These are phyloP conservation scores for Yamadazyma dendronema DNA, from an alignment of 1,139 yeast genomes.

Conservation along the genomic window DNA sequence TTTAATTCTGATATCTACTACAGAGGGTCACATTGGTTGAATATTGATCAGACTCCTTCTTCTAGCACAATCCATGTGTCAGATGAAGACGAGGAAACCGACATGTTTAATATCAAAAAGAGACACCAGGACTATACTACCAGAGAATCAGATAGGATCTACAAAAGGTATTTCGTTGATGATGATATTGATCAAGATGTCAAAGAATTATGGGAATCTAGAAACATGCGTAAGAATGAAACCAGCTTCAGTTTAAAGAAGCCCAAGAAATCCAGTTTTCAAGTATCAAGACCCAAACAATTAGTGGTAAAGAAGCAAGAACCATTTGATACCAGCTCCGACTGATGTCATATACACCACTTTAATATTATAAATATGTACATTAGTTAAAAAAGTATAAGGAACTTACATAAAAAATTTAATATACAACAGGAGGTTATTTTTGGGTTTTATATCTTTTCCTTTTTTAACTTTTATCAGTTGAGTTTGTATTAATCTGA, in stretches of 20 bases:
- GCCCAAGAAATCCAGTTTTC: constrained; percentile 22
- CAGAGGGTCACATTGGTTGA: constrained; percentile 12
- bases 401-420: constrained; percentile 2
- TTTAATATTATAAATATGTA: too few species aligned
- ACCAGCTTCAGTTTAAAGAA: background rate
- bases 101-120: constrained; percentile 15
- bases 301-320: constrained; percentile 25
- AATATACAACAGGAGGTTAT: constrained; percentile 2
- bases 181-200: constrained; percentile 51
- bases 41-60: background rate
- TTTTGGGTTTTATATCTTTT: background rate
- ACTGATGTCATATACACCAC: too few species aligned
- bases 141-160: constrained; percentile 49
- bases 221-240: constrained; percentile 21
- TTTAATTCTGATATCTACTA: constrained; percentile 14
- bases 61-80: background rate
- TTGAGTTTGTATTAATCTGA: background rate
- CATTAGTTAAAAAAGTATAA: constrained; percentile 5
- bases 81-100: background rate
- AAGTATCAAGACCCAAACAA: constrained; percentile 45
- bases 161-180: constrained; percentile 37
- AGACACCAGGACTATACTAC: constrained; percentile 41
- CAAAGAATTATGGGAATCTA: constrained; percentile 48
- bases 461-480: background rate
- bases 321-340: background rate